Conservation (phyloP, 225 moss, liverwort and hornwort species). For the Bryoerythrophyllum caledonicum region DNA sequence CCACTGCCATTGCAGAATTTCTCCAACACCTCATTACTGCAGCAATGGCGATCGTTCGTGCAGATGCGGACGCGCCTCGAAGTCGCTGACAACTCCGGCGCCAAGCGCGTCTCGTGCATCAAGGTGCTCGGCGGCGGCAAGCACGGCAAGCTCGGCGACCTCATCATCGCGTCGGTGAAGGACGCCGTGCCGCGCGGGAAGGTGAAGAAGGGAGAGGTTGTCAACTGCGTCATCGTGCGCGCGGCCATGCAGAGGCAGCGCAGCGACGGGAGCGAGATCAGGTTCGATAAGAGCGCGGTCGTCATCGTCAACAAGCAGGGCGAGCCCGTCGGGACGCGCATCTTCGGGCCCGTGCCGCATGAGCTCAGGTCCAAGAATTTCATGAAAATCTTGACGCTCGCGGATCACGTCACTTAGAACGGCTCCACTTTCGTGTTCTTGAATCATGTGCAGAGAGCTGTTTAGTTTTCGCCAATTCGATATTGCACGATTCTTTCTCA, state of each 20-base stretch:
- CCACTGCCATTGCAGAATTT: no score
- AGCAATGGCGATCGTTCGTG: slow-evolving; percentile 42
- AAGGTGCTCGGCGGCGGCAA: slow-evolving; percentile 87
- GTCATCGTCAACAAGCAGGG: slow-evolving; percentile 91
- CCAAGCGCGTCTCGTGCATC: slow-evolving; percentile 76
- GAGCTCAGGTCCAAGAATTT: slow-evolving; percentile 80
- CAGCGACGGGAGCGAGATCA: slow-evolving; percentile 87
- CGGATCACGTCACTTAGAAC: slow-evolving; percentile 58
- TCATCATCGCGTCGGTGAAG: slow-evolving; percentile 91
- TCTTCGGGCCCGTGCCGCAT: slow-evolving; percentile 89
- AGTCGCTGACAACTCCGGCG: slow-evolving; percentile 88
- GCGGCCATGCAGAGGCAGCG: slow-evolving; percentile 82
- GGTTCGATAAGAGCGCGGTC: slow-evolving; percentile 79
- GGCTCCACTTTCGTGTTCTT: not conserved
- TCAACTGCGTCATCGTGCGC: slow-evolving; percentile 83
- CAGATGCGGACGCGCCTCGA: slow-evolving; percentile 86
- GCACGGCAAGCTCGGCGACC: slow-evolving; percentile 78
- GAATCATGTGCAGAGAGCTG: not conserved
- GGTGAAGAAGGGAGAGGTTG: slow-evolving; percentile 95
- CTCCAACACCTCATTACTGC: no score
- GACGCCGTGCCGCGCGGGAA: slow-evolving; percentile 87
- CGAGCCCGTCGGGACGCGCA: slow-evolving; percentile 83
- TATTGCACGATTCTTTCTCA: not conserved
- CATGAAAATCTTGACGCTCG: slow-evolving; percentile 87
- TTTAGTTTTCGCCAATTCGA: not conserved